phyloP scores from a whole-genome alignment of 257 asterid species.

The Penstemon barbatus region DNA sequence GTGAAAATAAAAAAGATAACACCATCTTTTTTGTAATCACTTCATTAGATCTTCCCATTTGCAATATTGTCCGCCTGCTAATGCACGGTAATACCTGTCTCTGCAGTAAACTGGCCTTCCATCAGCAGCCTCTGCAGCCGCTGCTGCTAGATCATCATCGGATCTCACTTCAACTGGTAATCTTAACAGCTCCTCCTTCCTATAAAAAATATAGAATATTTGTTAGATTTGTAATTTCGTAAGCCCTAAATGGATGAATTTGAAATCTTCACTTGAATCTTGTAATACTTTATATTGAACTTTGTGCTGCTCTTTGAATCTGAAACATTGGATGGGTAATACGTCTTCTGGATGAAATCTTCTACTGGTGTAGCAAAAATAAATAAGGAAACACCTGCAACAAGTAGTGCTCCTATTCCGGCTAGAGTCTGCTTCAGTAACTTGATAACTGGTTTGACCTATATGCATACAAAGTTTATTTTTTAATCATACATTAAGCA shows the following conservation, averaged over 20 bases:
- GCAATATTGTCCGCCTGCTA: constrained; percentile 87
- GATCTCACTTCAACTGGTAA: constrained; percentile 67
- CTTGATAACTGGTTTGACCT: constrained; percentile 90
- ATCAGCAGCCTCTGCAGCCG: constrained; percentile 78
- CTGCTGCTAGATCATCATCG: constrained; percentile 80
- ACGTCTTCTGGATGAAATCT: constrained; percentile 52
- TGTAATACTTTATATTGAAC: constrained; percentile 56
- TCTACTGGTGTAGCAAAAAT: constrained; percentile 80
- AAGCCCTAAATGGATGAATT: neutral
- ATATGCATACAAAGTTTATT: constrained; percentile 28
- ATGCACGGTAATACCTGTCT: constrained; percentile 73
- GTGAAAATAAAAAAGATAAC: constrained; percentile 27
- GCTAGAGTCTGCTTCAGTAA: constrained; percentile 88
- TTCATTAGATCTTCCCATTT: constrained; percentile 66
- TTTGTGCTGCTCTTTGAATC: constrained; percentile 44
- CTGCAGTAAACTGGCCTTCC: constrained; percentile 87
- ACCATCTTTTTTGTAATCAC: constrained; percentile 10
- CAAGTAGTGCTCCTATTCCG: constrained; percentile 82
- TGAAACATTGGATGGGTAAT: constrained; percentile 43
- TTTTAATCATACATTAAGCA: neutral
- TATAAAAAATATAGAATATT: constrained; percentile 25
- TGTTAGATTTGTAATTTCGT: constrained; percentile 38
- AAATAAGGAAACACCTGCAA: constrained; percentile 64
- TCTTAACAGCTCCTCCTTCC: constrained; percentile 80
- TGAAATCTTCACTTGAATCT: constrained; percentile 14